Percentiles rank a stretch among this genome's conserved stretches.
These are phyloP conservation scores for Salix exigua DNA, from an alignment of 345 rosid species.

Conservation along the genomic window DNA sequence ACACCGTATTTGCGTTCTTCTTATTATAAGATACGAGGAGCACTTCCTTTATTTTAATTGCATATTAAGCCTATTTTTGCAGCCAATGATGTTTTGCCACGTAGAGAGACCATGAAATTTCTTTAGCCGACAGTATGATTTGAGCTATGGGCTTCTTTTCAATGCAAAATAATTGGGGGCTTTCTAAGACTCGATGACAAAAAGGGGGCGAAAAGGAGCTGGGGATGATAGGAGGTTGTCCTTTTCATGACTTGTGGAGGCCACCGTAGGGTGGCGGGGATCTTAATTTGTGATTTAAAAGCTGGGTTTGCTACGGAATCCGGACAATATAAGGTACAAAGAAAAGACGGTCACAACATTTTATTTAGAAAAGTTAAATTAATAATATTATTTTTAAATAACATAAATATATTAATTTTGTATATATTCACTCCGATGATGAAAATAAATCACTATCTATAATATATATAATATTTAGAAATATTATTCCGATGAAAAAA, in stretches of 20 bases:
- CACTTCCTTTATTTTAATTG: too few relatives aligned
- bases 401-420: too few relatives aligned
- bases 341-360: neutral
- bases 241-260: slow-evolving; percentile 23
- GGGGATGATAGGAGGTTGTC: neutral
- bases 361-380: too few relatives aligned
- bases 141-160: neutral
- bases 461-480: too few relatives aligned
- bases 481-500: too few relatives aligned
- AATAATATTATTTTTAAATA: too few relatives aligned
- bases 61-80: neutral
- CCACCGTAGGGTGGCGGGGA: slow-evolving; percentile 10
- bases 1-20: too few relatives aligned
- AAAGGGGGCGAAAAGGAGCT: neutral
- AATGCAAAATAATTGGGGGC: neutral
- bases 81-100: neutral
- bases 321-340: slow-evolving; percentile 23
- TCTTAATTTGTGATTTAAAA: neutral
- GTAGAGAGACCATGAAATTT: neutral
- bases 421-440: too few relatives aligned
- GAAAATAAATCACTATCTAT: too few relatives aligned
- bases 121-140: neutral
- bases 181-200: neutral
- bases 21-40: too few relatives aligned
- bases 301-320: slow-evolving; percentile 13